phyloP scores from a whole-genome alignment of 139 green algal genomes.

The Chlorella sp. region DNA sequence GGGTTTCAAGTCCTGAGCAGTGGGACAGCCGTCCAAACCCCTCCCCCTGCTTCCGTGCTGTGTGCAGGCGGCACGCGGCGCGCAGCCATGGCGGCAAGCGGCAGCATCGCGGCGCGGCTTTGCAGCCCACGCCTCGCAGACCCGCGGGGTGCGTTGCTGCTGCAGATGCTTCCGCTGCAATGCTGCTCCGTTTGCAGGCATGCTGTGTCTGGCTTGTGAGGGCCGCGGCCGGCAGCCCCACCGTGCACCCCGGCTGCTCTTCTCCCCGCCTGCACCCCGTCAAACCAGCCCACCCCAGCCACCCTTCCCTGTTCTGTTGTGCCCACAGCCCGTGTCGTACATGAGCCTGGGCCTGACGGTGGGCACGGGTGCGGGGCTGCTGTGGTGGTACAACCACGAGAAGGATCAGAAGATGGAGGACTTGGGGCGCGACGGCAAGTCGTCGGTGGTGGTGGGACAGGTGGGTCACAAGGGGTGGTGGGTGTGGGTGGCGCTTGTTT shows the following conservation, averaged over 20 bases:
- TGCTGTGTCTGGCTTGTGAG: neutral
- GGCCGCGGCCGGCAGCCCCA: neutral
- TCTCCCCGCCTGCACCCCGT: neutral
- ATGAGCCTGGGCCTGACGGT: slow-evolving; percentile 60
- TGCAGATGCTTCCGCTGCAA: neutral
- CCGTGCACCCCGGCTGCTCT: neutral
- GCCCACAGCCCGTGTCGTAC: slow-evolving; percentile 57
- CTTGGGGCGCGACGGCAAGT: slow-evolving; percentile 20
- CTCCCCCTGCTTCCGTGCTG: too few species aligned
- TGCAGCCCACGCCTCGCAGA: slow-evolving; percentile 6
- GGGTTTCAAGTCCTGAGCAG: too few species aligned
- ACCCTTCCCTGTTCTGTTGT: neutral
- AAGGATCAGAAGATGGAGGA: slow-evolving; percentile 50
- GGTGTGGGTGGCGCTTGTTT: neutral
- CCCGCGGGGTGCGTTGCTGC: slow-evolving; percentile 28
- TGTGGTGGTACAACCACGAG: slow-evolving; percentile 53
- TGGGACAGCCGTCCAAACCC: too few species aligned
- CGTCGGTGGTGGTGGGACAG: slow-evolving; percentile 30
- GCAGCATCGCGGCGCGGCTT: neutral
- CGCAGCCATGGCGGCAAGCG: slow-evolving; percentile 7
- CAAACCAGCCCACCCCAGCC: neutral
- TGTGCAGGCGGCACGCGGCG: neutral
- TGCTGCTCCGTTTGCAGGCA: too few species aligned
- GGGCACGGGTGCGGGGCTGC: slow-evolving; percentile 55
- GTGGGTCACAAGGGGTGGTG: neutral